Evolutionary conservation across 2,329 filamentous ascomycete species (phyloP), one percentile per base, ranked within the genome.

Genomic region (Colletotrichum tabaci): DNA sequence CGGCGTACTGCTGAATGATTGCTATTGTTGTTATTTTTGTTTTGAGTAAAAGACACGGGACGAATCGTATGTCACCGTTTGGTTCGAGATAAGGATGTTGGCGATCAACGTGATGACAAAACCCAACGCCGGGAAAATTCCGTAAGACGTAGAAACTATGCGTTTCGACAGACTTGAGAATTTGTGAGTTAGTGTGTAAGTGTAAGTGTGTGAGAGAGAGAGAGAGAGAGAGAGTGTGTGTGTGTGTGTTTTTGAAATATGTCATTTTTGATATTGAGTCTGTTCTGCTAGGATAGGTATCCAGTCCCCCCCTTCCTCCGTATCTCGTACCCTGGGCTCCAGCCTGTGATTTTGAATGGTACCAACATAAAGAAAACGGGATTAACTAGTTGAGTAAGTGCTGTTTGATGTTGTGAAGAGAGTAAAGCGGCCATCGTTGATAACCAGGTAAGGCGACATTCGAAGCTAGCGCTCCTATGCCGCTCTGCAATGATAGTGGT

Each of bases 231-330:
- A 26, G 26, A 4, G 26, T 4, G 26, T 4, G 26, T 4, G 26
- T 26, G 26, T 30, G 7, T 30, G 30, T 30, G 30, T 58, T 9
- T 61, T 30, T 66, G 47, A 69, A 30, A 58, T 40, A 42, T 38
- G 61, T 50, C 10, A 26, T 66, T 52, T 66, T 70, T 63, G 68
- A 62, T 71, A 42, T 58, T 63, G 56, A 26, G 23, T 63, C 50
- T 68, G 64, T 58, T 68, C 52, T 71, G 64, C 57, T 71, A 52
- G 42, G 68, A 67, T 67, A 53, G 68, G 62, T 67, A 53, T 62
- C 58, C 64, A 63, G 44, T 16, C n/a, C 55, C 23, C 49, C 49
- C 55, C 23, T 9, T 26, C 49, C 55, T 62, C 63, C 63, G 35
- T 63, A 68, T 62, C 68, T 71, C 68, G 40, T 63, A 49, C 52